Base-by-base conservation (phyloP, 257 asterid genomes). In the Oldenlandia corymbosa region DNA sequence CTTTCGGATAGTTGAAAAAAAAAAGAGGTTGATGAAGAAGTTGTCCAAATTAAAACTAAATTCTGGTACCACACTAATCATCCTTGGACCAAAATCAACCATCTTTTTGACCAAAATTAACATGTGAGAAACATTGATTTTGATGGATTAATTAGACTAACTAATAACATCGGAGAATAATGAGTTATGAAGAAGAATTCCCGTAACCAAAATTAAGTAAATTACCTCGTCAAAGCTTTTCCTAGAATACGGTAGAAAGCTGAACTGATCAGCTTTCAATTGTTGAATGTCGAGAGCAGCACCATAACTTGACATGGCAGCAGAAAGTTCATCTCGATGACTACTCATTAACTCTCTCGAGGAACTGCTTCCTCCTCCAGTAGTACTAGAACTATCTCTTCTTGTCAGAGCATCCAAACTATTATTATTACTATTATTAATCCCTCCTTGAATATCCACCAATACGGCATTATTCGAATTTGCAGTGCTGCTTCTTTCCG, bases 181-280 rank as follows among this genome's bases (percentile, higher is more conserved):
- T 9, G 48, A 43, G n/a, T 14, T 14, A 43, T 12, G 34, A 55
- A n/a, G 8, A 24, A 32, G 23, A 12, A 16, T 34, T 34, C n/a
- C n/a, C n/a, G n/a, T n/a, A n/a, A n/a, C n/a, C n/a, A n/a, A n/a
- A n/a, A n/a, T n/a, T n/a, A n/a, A n/a, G n/a, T n/a, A n/a, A 62
- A 48, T 20, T 86, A 91, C 96, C 92, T 92, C 91, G 51, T 87
- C 95, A 66, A 88, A 91, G 73, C 76, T 66, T 78, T 87, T 92
- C 65, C 88, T 80, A 64, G n/a, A n/a, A n/a, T 71, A 87, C 6
- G 88, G 94, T 12, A 82, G 81, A 73, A 75, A 93, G 62, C 86
- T 62, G 76, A 88, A 91, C 45, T 87, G 92, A 47, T 84, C 91
- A 12, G 86, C 74, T 75, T 87, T 87, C 50, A 81, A 62, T 37